Conservation (phyloP, 108 stramenopile genomes). For the Bacterosira constricta region DNA sequence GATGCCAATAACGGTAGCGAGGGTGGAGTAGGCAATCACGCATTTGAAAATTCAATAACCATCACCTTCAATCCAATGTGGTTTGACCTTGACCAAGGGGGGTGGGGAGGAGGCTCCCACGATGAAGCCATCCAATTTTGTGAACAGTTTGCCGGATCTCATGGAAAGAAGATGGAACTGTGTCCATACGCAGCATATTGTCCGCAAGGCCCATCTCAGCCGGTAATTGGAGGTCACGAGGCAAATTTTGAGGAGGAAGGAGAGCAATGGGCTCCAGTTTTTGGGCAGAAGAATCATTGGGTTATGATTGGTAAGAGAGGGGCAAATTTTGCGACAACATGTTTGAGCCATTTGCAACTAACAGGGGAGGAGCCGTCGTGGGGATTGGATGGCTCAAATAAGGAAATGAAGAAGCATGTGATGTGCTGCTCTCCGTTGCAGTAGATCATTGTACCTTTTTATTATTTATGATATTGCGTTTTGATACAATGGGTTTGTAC, state of each 20-base stretch:
- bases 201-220: constrained; percentile 35
- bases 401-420: constrained; percentile 44
- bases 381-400: constrained; percentile 37
- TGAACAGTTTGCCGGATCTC: neutral
- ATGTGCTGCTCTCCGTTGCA: constrained; percentile 44
- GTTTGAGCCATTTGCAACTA: constrained; percentile 32
- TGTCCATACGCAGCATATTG: constrained; percentile 49
- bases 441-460: too few species aligned
- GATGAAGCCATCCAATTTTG: constrained; percentile 31
- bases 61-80: constrained; percentile 23
- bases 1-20: neutral
- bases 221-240: constrained; percentile 8
- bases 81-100: constrained; percentile 14
- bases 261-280: constrained; percentile 42
- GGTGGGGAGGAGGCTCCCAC: constrained; percentile 40
- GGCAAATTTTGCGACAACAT: constrained; percentile 9
- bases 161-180: constrained; percentile 25
- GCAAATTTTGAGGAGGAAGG: constrained; percentile 22
- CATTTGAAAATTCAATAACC: neutral
- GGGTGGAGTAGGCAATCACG: neutral
- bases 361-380: constrained; percentile 35
- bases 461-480: neutral
- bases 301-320: constrained; percentile 20
- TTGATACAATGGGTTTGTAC: neutral
- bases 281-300: constrained; percentile 38